Base-by-base conservation (phyloP, 148 eudicot genomes). In the Dianthus caryophyllus region DNA sequence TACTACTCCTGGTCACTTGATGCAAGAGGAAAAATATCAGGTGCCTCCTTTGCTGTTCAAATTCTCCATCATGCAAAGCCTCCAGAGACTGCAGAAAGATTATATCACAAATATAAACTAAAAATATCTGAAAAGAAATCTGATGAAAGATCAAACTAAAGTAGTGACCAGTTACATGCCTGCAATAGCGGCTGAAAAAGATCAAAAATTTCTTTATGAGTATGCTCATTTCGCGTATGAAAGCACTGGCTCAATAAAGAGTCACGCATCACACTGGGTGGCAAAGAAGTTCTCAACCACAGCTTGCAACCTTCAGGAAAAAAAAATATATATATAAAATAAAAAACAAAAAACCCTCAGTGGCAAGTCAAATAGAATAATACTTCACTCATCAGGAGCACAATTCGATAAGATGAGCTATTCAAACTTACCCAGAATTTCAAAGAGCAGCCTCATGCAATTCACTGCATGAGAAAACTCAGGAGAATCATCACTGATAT, bases 391-490 rank as follows among this genome's bases (percentile, higher is more conserved):
- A 62, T 53, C 46, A 44, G 29, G 39, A 69, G 5, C 29, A 8
- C 36, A 46, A 20, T 25, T 16, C 16, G 20, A 15, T 33, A 62
- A 52, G 4, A 15, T 1, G 29, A 61, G n/a, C 38, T 64, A 60
- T 30, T 49, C 54, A 76, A 68, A 69, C 78, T 46, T 88, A 90
- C 99, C 97, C 61, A 94, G 85, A 83, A 90, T 88, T 72, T 84
- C 90, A 76, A 94, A 84, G 55, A 94, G 90, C 69, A 85, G 78
- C 81, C 86, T 86, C 82, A 94, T 81, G 84, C 99, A 94, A 74
- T 82, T 94, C 67, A 94, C 96, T 14, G 99, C 99, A 83, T 88
- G 85, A 64, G 97, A 94, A 81, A 94, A 94, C 74, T 90, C 97
- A 53, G 79, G 73, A 61, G 99, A 94, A 84, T 94, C 99, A 61